Conservation (phyloP, 352 stramenopile species). For the Thraustochytrium sp. region DNA sequence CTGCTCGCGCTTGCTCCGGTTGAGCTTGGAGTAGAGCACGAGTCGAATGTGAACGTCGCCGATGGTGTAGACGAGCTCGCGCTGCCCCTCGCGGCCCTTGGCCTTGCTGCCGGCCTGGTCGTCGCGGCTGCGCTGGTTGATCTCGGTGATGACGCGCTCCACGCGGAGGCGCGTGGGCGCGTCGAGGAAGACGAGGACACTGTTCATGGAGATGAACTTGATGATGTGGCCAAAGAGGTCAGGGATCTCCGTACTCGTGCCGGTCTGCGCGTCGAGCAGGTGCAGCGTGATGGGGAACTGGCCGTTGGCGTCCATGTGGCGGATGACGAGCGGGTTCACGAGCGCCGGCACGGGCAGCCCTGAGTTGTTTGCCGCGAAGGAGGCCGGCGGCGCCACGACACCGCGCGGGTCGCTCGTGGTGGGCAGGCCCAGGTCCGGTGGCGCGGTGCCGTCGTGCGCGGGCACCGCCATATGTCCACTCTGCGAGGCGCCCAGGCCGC, state of each 20-base stretch:
- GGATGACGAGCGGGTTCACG: not conserved
- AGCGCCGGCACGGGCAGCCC: not conserved
- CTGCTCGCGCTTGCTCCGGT: not conserved
- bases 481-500: too few relatives aligned
- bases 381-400: not conserved
- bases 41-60: not conserved
- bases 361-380: not conserved
- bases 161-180: not conserved
- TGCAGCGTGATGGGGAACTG: not conserved
- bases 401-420: not conserved
- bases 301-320: not conserved
- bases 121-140: not conserved
- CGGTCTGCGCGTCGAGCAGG: not conserved
- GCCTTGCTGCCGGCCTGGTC: not conserved
- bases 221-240: not conserved
- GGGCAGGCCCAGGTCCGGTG: not conserved
- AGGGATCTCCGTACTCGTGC: not conserved
- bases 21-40: constrained; percentile 1
- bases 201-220: constrained; percentile 11
- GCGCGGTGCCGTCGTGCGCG: too few relatives aligned
- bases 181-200: not conserved
- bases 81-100: not conserved
- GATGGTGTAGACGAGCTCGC: not conserved
- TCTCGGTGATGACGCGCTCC: not conserved
- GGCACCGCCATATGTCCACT: too few relatives aligned